Percentiles rank a stretch among this genome's conserved stretches.
These are phyloP conservation scores for Pleurotus platypus DNA, from an alignment of 768 basidiomycete species.

Conservation along the genomic window DNA sequence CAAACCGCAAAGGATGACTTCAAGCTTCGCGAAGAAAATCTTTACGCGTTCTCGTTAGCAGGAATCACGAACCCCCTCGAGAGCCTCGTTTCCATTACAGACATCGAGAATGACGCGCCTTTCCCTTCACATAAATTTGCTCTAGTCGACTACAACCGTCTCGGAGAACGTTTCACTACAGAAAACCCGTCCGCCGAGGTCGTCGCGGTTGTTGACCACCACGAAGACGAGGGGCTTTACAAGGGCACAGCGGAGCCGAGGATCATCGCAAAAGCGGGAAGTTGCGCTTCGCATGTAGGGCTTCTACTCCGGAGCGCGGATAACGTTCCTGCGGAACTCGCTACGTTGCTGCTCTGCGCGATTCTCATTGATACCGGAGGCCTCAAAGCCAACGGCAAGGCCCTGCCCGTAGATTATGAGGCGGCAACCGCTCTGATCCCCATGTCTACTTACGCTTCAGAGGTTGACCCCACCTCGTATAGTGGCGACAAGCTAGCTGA, in stretches of 20 bases:
- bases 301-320: conserved; percentile 13
- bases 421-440: conserved; percentile 67
- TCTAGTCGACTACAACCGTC: conserved; percentile 88
- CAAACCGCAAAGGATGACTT: conserved; percentile 70
- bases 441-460: conserved; percentile 39
- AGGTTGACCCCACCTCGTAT: conserved; percentile 18
- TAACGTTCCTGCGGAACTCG: conserved; percentile 57
- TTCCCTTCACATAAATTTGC: conserved; percentile 61
- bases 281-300: conserved; percentile 66
- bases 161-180: conserved; percentile 40
- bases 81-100: conserved; percentile 65
- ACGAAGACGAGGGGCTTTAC: conserved; percentile 79
- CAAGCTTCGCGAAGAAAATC: conserved; percentile 81
- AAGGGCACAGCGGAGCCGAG: conserved; percentile 61
- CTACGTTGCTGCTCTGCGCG: conserved; percentile 74
- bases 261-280: conserved; percentile 66
- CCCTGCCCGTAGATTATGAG: conserved; percentile 55
- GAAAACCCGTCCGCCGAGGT: conserved; percentile 49
- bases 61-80: conserved; percentile 45
- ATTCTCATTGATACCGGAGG: conserved; percentile 88
- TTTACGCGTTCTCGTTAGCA: conserved; percentile 64
- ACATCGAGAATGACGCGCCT: conserved; percentile 46
- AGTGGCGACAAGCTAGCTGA: conserved; percentile 30
- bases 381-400: conserved; percentile 76
- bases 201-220: conserved; percentile 84